A percentile compares a stretch with the other conserved stretches of the same genome.
Evolutionary conservation across 2,329 filamentous ascomycete genomes (phyloP).

Genomic region (Fusarium sp.): DNA sequence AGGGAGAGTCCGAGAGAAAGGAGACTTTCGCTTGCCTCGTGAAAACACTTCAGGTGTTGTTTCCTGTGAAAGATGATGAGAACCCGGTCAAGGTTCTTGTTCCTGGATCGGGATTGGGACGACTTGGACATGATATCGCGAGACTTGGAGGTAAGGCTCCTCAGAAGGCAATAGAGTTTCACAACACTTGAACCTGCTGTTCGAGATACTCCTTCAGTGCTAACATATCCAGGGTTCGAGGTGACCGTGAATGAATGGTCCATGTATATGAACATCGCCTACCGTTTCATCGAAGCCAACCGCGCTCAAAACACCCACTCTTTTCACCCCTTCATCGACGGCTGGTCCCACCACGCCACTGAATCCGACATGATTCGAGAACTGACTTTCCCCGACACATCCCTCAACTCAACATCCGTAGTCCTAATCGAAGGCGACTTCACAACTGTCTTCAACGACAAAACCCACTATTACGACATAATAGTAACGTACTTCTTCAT

Average conservation of each 20-base stretch:
- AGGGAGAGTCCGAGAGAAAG: slow-evolving; percentile 57
- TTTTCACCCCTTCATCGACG: slow-evolving; percentile 63
- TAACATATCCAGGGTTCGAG: slow-evolving; percentile 51
- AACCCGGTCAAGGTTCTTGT: slow-evolving; percentile 53
- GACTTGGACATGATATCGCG: slow-evolving; percentile 62
- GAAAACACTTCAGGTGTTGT: slow-evolving; percentile 45
- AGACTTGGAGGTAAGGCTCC: slow-evolving; percentile 47
- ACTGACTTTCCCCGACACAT: slow-evolving; percentile 56
- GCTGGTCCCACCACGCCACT: slow-evolving; percentile 64
- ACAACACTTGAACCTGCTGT: too few relatives aligned
- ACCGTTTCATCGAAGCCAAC: slow-evolving; percentile 57
- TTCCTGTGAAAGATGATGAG: slow-evolving; percentile 36
- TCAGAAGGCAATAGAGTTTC: too few relatives aligned
- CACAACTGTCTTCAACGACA: slow-evolving; percentile 50
- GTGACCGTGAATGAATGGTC: slow-evolving; percentile 68
- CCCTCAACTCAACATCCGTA: slow-evolving; percentile 48
- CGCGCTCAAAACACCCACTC: slow-evolving; percentile 36
- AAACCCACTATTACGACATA: slow-evolving; percentile 53
- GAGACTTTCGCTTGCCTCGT: slow-evolving; percentile 53
- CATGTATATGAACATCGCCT: slow-evolving; percentile 64
- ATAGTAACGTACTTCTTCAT: slow-evolving; percentile 69
- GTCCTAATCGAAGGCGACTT: slow-evolving; percentile 66
- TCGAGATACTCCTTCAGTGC: background rate
- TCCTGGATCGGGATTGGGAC: slow-evolving; percentile 62
- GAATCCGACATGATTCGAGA: slow-evolving; percentile 57